Conservation (phyloP, 1,284 basidiomycete genomes). For the Leccinum discolor region DNA sequence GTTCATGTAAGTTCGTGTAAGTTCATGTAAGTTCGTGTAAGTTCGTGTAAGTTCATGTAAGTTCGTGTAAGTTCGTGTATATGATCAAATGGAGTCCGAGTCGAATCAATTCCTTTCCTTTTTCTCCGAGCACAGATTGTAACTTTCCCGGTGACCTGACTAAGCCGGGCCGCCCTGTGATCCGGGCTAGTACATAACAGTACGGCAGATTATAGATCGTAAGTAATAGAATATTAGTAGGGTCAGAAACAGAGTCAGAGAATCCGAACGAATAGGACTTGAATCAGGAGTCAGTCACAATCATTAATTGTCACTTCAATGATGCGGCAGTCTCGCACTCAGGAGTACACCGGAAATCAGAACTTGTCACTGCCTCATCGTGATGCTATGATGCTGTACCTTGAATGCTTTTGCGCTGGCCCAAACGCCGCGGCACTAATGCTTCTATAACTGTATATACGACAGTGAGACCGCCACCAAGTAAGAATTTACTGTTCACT, state of each 20-base stretch:
- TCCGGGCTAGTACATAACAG: background rate
- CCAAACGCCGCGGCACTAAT: background rate
- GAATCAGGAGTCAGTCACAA: too few species aligned
- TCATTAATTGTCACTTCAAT: too few species aligned
- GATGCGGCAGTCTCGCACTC: background rate
- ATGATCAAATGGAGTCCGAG: too few species aligned
- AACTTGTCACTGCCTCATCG: background rate
- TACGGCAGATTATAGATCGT: background rate
- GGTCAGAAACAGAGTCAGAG: background rate
- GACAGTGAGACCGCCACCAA: background rate
- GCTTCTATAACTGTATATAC: background rate
- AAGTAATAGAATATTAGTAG: background rate
- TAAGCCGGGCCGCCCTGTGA: background rate
- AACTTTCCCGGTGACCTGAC: background rate
- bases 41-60: too few species aligned
- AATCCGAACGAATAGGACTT: background rate
- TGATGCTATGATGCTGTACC: background rate
- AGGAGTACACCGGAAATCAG: background rate
- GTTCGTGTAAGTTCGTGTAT: too few species aligned
- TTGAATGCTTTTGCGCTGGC: background rate
- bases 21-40: too few species aligned
- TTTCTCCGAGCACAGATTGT: background rate
- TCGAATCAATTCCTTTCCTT: too few species aligned
- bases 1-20: too few species aligned
- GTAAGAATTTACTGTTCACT: background rate